Percentiles rank a stretch among this genome's conserved stretches.
These are phyloP conservation scores for Lipomyces yarrowii DNA, from an alignment of 1,139 yeast genomes.

Conservation along the genomic window DNA sequence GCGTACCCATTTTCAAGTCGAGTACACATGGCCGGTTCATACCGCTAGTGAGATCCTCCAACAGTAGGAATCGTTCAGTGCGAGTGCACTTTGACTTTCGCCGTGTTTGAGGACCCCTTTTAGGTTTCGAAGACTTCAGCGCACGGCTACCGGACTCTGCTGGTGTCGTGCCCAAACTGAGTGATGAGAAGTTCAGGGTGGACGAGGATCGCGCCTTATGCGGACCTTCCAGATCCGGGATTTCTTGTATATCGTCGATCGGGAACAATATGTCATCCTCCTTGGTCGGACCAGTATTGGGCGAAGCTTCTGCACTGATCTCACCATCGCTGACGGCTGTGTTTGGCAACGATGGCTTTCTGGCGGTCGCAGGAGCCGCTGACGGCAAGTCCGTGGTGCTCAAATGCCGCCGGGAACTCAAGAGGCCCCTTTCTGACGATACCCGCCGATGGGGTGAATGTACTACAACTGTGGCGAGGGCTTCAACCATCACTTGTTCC, in stretches of 20 bases:
- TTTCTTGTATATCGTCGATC: constrained; percentile 44
- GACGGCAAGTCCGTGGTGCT: constrained; percentile 12
- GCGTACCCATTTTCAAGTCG: constrained; percentile 96
- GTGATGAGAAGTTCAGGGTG: neutral
- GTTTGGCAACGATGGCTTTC: neutral
- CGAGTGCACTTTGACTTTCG: constrained; percentile 41
- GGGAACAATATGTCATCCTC: constrained; percentile 43
- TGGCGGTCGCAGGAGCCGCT: neutral
- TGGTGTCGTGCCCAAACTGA: neutral
- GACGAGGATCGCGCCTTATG: constrained; percentile 3
- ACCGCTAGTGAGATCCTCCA: constrained; percentile 87
- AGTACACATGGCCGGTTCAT: constrained; percentile 86
- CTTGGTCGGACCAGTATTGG: constrained; percentile 8
- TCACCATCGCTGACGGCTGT: constrained; percentile 19
- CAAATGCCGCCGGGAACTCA: neutral
- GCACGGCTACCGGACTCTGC: neutral
- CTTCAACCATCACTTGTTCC: constrained; percentile 68
- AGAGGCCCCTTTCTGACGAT: neutral
- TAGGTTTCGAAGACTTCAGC: neutral
- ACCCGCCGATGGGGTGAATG: constrained; percentile 30
- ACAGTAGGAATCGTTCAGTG: constrained; percentile 78
- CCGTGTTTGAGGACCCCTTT: neutral
- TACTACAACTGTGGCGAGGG: constrained; percentile 58
- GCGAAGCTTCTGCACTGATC: constrained; percentile 21
- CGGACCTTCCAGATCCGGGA: neutral